phyloP scores from a whole-genome alignment of 1,284 basidiomycete genomes.

The Vanrija pseudolonga region DNA sequence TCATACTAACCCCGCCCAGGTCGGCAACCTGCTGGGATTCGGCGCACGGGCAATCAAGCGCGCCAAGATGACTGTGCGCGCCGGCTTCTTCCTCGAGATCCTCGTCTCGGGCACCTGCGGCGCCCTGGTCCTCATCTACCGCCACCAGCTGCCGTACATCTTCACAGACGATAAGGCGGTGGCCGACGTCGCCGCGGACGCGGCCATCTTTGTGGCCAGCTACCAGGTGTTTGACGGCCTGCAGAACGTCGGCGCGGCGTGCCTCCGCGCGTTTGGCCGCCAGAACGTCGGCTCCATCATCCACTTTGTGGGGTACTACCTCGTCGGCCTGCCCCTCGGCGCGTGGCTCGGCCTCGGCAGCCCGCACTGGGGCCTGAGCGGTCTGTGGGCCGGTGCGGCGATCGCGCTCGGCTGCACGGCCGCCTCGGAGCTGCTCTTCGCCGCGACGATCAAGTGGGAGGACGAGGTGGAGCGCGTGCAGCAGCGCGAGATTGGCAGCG shows the following conservation, averaged over 20 bases:
- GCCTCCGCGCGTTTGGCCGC: conserved; percentile 27
- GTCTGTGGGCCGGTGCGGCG: conserved; percentile 31
- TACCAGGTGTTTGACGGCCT: conserved; percentile 28
- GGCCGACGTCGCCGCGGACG: conserved; percentile 15
- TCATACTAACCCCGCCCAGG: conserved; percentile 1
- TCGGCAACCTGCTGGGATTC: conserved; percentile 33
- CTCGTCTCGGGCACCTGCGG: conserved; percentile 13
- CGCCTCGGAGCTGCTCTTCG: conserved; percentile 18
- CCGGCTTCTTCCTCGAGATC: conserved; percentile 24
- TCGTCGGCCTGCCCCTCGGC: conserved; percentile 28
- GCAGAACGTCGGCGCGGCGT: conserved; percentile 28
- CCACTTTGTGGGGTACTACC: conserved; percentile 23
- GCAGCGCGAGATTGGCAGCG: conserved; percentile 12
- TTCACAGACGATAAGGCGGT: conserved; percentile 25
- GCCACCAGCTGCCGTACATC: conserved; percentile 17
- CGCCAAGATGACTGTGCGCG: conserved; percentile 19
- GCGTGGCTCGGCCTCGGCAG: conserved; percentile 21
- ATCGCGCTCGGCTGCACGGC: conserved; percentile 18
- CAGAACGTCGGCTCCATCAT: conserved; percentile 27
- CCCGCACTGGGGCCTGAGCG: conserved; percentile 21
- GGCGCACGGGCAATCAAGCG: conserved; percentile 23
- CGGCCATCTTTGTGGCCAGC: conserved; percentile 20
- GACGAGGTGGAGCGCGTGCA: conserved; percentile 21
- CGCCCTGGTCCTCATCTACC: conserved; percentile 15
- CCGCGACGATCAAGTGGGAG: conserved; percentile 23